Base-by-base conservation (phyloP, 129 eudicot genomes). In the Silybum marianum region DNA sequence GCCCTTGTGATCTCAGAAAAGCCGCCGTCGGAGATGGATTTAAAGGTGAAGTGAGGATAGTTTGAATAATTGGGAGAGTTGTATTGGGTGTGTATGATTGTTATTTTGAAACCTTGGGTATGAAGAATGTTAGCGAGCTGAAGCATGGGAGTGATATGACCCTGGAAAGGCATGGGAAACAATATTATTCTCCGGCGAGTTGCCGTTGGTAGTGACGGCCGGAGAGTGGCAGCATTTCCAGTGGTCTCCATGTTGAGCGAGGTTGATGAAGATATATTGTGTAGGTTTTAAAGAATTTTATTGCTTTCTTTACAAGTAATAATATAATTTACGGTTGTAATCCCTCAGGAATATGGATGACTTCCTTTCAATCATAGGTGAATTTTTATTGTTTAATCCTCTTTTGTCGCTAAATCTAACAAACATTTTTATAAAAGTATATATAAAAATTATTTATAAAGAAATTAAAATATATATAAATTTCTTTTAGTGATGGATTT, bases 141-240 rank as follows among this genome's bases (percentile, higher is more conserved):
- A 73, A 88, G 85, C 89, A 88, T 88, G 1, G 91, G 91, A 24
- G 39, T 88, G 1, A 88, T 83, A 51, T 88, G 88, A n/a, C 91
- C 91, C 75, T 88, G 89, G 9, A 79, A 82, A 2, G 89, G 91
- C 12, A 69, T 16, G 0, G 89, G 82, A 36, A 88, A 86, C 13
- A 88, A 9, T 71, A 88, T 32, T 73, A 78, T 44, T 73, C 78
- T 78, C 77, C 72, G 76, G 80, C 9, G 71, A 26, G 9, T 42
- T 32, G 3, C 69, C 22, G 8, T n/a, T 69, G 46, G 16, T 82
- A 46, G 68, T 26, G 46, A 0, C 28, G 4, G 11, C 18, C 26
- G 62, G 62, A 23, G 26, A 72, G 28, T 9, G 76, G 58, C 16
- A 36, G 58, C 32, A 9, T 39, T 72, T 34, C 34, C 76, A 72